Conservation (phyloP, 2,329 filamentous ascomycete species). For the Clathrospora elynae region DNA sequence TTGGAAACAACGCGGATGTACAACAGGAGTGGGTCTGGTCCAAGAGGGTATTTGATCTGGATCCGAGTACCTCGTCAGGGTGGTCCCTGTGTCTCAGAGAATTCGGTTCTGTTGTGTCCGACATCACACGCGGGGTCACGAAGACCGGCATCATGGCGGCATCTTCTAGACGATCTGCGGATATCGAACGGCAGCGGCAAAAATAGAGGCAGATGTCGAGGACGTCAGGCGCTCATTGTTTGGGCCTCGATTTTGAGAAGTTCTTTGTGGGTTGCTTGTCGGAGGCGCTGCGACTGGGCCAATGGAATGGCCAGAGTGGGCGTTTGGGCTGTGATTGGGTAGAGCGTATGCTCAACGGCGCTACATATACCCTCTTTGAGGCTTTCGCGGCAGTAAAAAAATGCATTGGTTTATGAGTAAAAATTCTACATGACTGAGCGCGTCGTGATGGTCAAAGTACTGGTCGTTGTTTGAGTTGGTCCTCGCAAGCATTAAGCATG, state of each 20-base stretch:
- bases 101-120: constrained; percentile 27
- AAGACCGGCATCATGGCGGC: constrained; percentile 15
- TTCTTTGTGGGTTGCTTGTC: constrained; percentile 25
- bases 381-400: constrained; percentile 17
- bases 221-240: constrained; percentile 4
- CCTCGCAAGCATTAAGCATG: too few relatives aligned
- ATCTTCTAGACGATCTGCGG: not conserved
- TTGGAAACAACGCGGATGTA: constrained; percentile 18
- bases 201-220: not conserved
- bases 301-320: constrained; percentile 30
- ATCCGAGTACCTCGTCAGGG: constrained; percentile 16
- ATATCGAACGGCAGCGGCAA: constrained; percentile 3
- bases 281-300: constrained; percentile 33
- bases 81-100: constrained; percentile 28
- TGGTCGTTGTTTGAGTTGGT: too few relatives aligned
- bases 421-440: constrained; percentile 8
- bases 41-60: constrained; percentile 13
- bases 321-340: constrained; percentile 32
- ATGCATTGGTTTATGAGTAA: constrained; percentile 29
- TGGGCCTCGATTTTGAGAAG: constrained; percentile 14
- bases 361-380: constrained; percentile 17
- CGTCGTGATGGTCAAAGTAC: too few relatives aligned
- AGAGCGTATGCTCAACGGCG: constrained; percentile 18
- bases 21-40: constrained; percentile 9
- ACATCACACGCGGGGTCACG: constrained; percentile 22